A percentile compares a stretch with the other conserved stretches of the same genome.
Evolutionary conservation across 192 early-diverging fungal species (phyloP).

Genomic region (Powellomyces hirtus): DNA sequence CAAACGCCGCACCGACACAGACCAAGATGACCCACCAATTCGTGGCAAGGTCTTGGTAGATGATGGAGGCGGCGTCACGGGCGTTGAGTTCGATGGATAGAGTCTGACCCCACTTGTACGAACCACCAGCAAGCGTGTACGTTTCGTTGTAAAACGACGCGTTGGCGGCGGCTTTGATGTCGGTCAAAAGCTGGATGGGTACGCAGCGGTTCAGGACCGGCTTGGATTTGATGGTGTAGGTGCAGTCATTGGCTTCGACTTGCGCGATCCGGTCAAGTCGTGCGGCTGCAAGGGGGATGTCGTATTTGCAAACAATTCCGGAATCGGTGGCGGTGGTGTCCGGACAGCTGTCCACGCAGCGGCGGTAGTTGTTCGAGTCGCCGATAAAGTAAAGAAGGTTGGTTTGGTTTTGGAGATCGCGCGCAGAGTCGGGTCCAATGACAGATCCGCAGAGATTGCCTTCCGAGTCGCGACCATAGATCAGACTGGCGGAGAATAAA

Average conservation of each 20-base stretch:
- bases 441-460: constrained; percentile 36
- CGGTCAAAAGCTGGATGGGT: constrained; percentile 9
- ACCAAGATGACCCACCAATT: constrained; percentile 33
- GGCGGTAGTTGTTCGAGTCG: background rate
- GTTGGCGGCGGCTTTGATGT: constrained; percentile 15
- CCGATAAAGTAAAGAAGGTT: constrained; percentile 23
- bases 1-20: constrained; percentile 32
- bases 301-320: constrained; percentile 27
- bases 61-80: background rate
- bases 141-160: background rate
- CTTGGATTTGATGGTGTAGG: constrained; percentile 1
- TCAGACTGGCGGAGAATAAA: background rate
- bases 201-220: constrained; percentile 27
- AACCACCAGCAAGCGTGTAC: background rate
- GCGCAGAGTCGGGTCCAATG: constrained; percentile 18
- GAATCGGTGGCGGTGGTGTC: background rate
- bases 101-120: constrained; percentile 3
- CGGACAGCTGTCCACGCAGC: constrained; percentile 31
- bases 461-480: constrained; percentile 33
- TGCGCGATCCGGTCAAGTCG: background rate
- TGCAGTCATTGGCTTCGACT: constrained; percentile 1
- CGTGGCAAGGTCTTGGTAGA: constrained; percentile 26
- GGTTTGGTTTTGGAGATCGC: constrained; percentile 13
- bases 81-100: constrained; percentile 23
- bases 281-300: constrained; percentile 4